Percentiles rank a stretch among this genome's conserved stretches.
These are phyloP conservation scores for Leishmania guyanensis DNA, from an alignment of 208 protist genomes.

Conservation along the genomic window DNA sequence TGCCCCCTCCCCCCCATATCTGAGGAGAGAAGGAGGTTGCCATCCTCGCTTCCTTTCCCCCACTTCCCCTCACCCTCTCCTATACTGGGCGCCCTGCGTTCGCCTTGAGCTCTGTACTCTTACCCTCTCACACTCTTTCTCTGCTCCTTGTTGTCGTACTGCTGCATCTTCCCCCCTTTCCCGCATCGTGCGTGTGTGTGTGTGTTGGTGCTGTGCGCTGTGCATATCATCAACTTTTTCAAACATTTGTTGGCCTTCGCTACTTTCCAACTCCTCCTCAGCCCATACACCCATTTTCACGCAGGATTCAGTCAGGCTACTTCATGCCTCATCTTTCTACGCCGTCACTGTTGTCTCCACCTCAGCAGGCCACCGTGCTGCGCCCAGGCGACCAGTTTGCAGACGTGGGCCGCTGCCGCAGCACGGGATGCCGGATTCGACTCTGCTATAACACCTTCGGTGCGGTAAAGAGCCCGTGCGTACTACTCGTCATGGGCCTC, in stretches of 20 bases:
- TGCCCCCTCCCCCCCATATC: neutral
- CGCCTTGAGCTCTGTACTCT: neutral
- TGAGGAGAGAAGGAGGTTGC: no score
- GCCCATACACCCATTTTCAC: neutral
- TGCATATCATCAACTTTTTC: neutral
- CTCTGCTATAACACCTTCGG: slow-evolving; percentile 80
- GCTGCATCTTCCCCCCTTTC: neutral
- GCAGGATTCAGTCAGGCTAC: neutral
- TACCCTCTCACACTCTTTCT: neutral
- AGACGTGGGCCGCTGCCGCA: slow-evolving; percentile 58
- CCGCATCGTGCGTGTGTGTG: neutral
- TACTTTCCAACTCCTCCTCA: neutral
- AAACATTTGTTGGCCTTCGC: neutral
- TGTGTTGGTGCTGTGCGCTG: neutral
- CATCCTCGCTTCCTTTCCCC: no score
- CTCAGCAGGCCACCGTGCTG: neutral
- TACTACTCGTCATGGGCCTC: slow-evolving; percentile 73
- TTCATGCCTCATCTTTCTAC: neutral
- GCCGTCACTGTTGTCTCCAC: neutral
- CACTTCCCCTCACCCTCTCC: no score
- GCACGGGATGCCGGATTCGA: slow-evolving; percentile 43
- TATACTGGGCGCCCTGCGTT: neutral
- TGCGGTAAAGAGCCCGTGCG: slow-evolving; percentile 14
- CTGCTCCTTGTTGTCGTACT: neutral
- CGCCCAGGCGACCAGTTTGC: slow-evolving; percentile 44